phyloP scores from a whole-genome alignment of 768 basidiomycete genomes.

The Kockovaella imperatae region DNA sequence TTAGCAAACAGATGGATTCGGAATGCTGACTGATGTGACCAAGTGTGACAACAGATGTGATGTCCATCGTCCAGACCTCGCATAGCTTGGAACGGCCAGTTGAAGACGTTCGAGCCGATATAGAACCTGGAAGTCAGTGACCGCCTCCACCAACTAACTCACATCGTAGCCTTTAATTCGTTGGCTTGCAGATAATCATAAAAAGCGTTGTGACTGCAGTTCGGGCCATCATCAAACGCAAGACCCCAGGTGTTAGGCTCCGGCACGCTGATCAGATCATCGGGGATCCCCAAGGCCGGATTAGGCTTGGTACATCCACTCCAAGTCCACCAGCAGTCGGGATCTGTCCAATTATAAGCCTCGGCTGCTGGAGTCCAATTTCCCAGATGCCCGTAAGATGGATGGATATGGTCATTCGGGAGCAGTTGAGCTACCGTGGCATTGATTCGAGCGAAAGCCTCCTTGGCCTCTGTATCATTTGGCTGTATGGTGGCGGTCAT shows the following conservation, averaged over 20 bases:
- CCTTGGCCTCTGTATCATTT: constrained; percentile 31
- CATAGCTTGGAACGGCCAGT: constrained; percentile 46
- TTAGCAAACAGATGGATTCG: neutral
- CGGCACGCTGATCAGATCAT: constrained; percentile 37
- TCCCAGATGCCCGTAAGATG: too few species aligned
- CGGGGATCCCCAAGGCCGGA: constrained; percentile 17
- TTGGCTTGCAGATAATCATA: constrained; percentile 43
- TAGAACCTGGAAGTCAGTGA: constrained; percentile 37
- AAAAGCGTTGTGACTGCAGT: constrained; percentile 46
- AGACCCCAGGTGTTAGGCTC: constrained; percentile 44
- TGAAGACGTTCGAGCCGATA: constrained; percentile 47
- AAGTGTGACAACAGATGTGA: constrained; percentile 39
- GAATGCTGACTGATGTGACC: constrained; percentile 31
- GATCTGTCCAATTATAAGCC: constrained; percentile 34
- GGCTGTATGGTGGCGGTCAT: constrained; percentile 31
- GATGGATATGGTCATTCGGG: constrained; percentile 35
- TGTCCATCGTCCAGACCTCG: constrained; percentile 42
- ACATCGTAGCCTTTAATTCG: constrained; percentile 45
- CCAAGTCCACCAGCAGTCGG: constrained; percentile 46
- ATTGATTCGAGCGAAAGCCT: constrained; percentile 34
- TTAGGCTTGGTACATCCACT: constrained; percentile 32
- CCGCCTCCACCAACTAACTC: constrained; percentile 3
- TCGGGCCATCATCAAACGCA: constrained; percentile 45
- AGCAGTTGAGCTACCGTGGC: constrained; percentile 28
- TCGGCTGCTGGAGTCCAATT: constrained; percentile 34